Evolutionary conservation across 495 filamentous ascomycete species (phyloP).

Genomic region (Tuber borchii): DNA sequence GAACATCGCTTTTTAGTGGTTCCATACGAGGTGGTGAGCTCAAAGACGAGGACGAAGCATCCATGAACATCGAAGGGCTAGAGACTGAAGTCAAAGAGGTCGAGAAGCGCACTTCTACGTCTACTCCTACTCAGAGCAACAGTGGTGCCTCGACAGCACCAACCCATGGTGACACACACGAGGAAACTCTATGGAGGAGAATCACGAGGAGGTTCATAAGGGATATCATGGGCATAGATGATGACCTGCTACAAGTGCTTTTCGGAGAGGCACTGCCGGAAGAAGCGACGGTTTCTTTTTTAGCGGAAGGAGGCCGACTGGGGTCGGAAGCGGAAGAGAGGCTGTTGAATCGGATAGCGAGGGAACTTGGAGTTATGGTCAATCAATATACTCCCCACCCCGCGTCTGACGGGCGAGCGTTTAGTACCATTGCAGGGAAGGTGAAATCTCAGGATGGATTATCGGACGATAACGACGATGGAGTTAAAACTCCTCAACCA

Average conservation of each 20-base stretch:
- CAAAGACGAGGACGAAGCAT: slow-evolving; percentile 30
- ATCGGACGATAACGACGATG: slow-evolving; percentile 10
- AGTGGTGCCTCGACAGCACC: slow-evolving; percentile 39
- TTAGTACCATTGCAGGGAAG: slow-evolving; percentile 61
- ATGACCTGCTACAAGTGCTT: slow-evolving; percentile 70
- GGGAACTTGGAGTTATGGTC: slow-evolving; percentile 76
- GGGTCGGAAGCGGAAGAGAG: slow-evolving; percentile 63
- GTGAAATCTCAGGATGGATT: slow-evolving; percentile 29
- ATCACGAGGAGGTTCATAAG: slow-evolving; percentile 80
- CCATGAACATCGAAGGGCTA: slow-evolving; percentile 24
- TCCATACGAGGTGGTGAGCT: slow-evolving; percentile 19
- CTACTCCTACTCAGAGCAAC: slow-evolving; percentile 12
- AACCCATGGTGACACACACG: slow-evolving; percentile 46
- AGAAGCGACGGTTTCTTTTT: slow-evolving; percentile 48
- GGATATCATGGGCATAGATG: slow-evolving; percentile 87
- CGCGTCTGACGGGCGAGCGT: slow-evolving; percentile 56
- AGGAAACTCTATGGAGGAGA: slow-evolving; percentile 67
- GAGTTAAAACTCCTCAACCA: slow-evolving; percentile 46
- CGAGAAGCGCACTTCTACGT: slow-evolving; percentile 35
- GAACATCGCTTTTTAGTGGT: slow-evolving; percentile 45
- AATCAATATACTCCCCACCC: slow-evolving; percentile 72
- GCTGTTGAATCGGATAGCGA: slow-evolving; percentile 74
- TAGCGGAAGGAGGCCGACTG: slow-evolving; percentile 42
- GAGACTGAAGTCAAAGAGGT: slow-evolving; percentile 39
- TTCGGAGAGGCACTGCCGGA: slow-evolving; percentile 75